These are phyloP conservation scores for Magnaporthiopsis poae DNA, from an alignment of 2,329 filamentous ascomycete genomes.

Conservation along the genomic window DNA sequence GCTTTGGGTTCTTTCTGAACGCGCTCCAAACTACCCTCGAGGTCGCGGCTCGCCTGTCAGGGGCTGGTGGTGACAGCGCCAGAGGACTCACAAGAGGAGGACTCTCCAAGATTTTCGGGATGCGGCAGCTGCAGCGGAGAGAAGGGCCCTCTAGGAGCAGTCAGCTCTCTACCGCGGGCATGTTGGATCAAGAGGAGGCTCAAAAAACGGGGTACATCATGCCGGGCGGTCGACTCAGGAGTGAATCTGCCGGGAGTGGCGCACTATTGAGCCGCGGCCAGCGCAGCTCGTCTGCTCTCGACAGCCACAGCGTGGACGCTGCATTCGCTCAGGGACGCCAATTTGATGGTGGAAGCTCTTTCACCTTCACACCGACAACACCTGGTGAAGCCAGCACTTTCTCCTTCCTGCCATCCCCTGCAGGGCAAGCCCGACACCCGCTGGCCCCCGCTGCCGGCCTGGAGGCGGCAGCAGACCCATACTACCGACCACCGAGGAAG, in stretches of 20 bases:
- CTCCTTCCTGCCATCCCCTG: slow-evolving; percentile 57
- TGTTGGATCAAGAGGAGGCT: slow-evolving; percentile 60
- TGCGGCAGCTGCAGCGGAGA: slow-evolving; percentile 74
- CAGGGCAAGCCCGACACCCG: slow-evolving; percentile 32
- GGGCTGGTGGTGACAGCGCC: slow-evolving; percentile 67
- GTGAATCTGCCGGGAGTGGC: slow-evolving; percentile 51
- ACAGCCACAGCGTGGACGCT: slow-evolving; percentile 34
- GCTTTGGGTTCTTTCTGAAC: slow-evolving; percentile 90
- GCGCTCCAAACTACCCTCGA: slow-evolving; percentile 84
- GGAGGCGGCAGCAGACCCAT: slow-evolving; percentile 59
- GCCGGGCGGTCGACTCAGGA: slow-evolving; percentile 45
- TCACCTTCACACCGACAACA: slow-evolving; percentile 56
- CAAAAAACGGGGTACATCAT: slow-evolving; percentile 51
- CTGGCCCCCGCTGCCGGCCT: slow-evolving; percentile 36
- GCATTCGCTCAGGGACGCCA: slow-evolving; percentile 35
- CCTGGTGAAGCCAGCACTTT: slow-evolving; percentile 60
- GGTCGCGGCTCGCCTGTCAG: slow-evolving; percentile 70
- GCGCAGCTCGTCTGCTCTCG: slow-evolving; percentile 46
- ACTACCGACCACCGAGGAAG: slow-evolving; percentile 74
- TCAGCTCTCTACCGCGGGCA: slow-evolving; percentile 71
- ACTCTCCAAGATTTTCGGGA: slow-evolving; percentile 80
- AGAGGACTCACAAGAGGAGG: slow-evolving; percentile 67
- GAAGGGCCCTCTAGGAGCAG: slow-evolving; percentile 62
- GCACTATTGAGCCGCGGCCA: slow-evolving; percentile 36
- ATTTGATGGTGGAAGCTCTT: slow-evolving; percentile 52